A percentile compares a stretch with the other conserved stretches of the same genome.
phyloP scores from a whole-genome alignment of 495 filamentous ascomycete genomes.

The Penicillium daleae region DNA sequence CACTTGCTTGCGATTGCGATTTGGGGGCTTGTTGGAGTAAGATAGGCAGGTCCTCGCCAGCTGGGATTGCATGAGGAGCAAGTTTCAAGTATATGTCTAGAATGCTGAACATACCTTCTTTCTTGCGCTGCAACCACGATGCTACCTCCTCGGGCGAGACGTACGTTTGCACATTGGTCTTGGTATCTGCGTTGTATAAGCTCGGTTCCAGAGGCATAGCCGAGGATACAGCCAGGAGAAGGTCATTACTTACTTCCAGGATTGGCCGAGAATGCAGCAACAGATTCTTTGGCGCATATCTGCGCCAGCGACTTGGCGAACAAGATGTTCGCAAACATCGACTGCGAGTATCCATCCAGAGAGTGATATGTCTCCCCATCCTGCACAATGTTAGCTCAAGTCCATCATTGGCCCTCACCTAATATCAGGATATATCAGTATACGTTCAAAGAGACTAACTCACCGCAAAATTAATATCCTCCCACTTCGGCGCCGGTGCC shows the following conservation, averaged over 20 bases:
- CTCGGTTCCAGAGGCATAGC: background rate
- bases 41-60: conserved; percentile 26
- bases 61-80: conserved; percentile 11
- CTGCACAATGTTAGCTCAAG: conserved; percentile 12
- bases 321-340: conserved; percentile 34
- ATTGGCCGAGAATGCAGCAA: conserved; percentile 29
- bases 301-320: conserved; percentile 29
- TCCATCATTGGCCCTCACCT: background rate
- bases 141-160: conserved; percentile 24
- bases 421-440: too few relatives aligned
- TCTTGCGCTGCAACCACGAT: conserved; percentile 29
- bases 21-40: conserved; percentile 29
- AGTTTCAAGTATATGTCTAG: too few relatives aligned
- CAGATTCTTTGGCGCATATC: conserved; percentile 9
- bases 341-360: conserved; percentile 32
- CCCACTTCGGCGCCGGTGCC: conserved; percentile 23
- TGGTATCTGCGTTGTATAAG: conserved; percentile 23
- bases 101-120: conserved; percentile 20
- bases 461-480: conserved; percentile 28
- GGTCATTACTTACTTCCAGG: conserved; percentile 27
- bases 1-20: conserved; percentile 27
- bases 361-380: conserved; percentile 27
- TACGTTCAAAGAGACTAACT: conserved; percentile 10
- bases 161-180: conserved; percentile 23
- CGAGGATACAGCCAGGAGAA: background rate